Percentiles rank a stretch among this genome's conserved stretches.
These are phyloP conservation scores for Fusarium sp. DNA, from an alignment of 2,329 filamentous ascomycete species.

Conservation along the genomic window DNA sequence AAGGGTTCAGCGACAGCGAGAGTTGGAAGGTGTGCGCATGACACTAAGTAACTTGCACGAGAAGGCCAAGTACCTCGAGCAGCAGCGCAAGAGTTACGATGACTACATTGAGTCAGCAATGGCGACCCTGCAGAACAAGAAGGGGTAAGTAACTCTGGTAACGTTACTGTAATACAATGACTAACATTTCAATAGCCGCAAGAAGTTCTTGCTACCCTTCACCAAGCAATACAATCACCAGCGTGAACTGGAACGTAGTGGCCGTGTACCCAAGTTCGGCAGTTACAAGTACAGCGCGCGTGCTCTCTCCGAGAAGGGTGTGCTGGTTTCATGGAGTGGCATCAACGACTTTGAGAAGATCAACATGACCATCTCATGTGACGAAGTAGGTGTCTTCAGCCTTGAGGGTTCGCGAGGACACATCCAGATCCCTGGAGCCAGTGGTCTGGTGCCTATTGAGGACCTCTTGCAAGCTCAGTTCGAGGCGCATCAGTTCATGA, in stretches of 20 bases:
- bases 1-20: conserved; percentile 88
- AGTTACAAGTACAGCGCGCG: conserved; percentile 97
- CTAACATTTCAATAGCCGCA: conserved; percentile 69
- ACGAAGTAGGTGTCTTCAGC: conserved; percentile 92
- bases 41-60: conserved; percentile 80
- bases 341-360: conserved; percentile 84
- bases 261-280: conserved; percentile 95
- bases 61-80: conserved; percentile 91
- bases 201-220: conserved; percentile 93
- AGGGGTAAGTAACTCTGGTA: conserved; percentile 68
- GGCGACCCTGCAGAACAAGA: conserved; percentile 95
- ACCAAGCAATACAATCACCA: conserved; percentile 99
- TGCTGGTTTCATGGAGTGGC: conserved; percentile 90
- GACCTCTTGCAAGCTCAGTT: conserved; percentile 96
- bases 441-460: conserved; percentile 87
- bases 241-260: conserved; percentile 89
- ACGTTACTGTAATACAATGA: neutral
- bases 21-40: conserved; percentile 83
- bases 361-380: conserved; percentile 92
- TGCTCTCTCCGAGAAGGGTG: conserved; percentile 89
- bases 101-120: conserved; percentile 99
- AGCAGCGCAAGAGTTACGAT: conserved; percentile 96
- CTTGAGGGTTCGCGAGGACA: conserved; percentile 90
- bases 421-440: conserved; percentile 96
- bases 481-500: conserved; percentile 96